Base-by-base conservation (phyloP, 306 rosid species). In the Crotalaria pallida region DNA sequence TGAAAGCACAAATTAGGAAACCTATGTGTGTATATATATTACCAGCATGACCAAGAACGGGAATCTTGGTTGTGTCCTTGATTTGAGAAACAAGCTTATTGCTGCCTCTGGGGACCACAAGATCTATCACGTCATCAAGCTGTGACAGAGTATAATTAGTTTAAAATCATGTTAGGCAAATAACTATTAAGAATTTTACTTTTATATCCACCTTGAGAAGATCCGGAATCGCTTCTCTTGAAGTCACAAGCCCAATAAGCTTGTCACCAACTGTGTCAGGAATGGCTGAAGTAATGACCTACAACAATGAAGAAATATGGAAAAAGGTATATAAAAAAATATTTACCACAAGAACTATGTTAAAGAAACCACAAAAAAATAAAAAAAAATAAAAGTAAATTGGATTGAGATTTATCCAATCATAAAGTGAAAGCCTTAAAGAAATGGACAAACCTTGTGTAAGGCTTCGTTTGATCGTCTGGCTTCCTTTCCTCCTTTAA, bases 31-130 rank as follows among this genome's bases (percentile, higher is more conserved):
- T 18, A 29, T 50, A 29, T 50, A 41, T 72, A 82, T 76, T 72
- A 94, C 99, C 97, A 45, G 96, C 77, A 76, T 89, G 97, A 77
- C 97, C 99, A 81, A 94, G 99, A 81, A 94, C 97, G 44, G 96
- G 97, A 79, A 94, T 94, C 77, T 89, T 94, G 26, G 99, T 94
- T 3, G 87, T 75, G 18, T 88, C 92, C 82, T 87, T 91, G 69
- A 94, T 87, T 76, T 87, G 86, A 79, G 91, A 87, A 82, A 94
- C 97, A 66, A 94, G 99, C 56, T 81, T 84, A 56, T 82, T 91
- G 43, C 96, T 94, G 84, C 99, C 99, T 84, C 97, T 81, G 21
- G 99, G 99, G 80, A 94, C 83, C 58, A 94, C 96, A 72, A 94
- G 97, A 80, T 94, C 99, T 62, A 94, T 94, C 79, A 91, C 97